phyloP scores from a whole-genome alignment of 495 filamentous ascomycete species.

The Rhizodiscina lignyota region DNA sequence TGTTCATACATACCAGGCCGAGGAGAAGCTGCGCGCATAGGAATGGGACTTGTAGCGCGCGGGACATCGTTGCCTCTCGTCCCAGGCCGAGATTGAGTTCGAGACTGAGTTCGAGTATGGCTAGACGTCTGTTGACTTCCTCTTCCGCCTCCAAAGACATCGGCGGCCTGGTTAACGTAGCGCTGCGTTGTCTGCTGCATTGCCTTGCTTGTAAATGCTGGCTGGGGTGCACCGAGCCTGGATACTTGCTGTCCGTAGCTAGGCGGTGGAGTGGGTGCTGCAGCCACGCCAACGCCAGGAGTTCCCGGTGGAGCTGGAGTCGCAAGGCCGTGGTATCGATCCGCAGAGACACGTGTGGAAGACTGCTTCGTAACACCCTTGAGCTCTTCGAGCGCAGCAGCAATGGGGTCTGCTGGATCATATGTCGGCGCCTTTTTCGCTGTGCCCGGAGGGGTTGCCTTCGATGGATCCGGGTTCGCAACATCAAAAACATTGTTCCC shows the following conservation, averaged over 20 bases:
- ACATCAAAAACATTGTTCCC: constrained; percentile 96
- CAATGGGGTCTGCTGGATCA: constrained; percentile 70
- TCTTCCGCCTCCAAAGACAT: constrained; percentile 2
- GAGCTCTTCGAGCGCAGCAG: constrained; percentile 77
- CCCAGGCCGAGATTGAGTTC: constrained; percentile 4
- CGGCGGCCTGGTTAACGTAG: constrained; percentile 48
- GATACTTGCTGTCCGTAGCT: constrained; percentile 62
- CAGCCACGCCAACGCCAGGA: constrained; percentile 17
- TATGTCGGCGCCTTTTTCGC: constrained; percentile 16
- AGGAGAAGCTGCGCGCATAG: constrained; percentile 22
- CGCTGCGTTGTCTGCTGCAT: constrained; percentile 89
- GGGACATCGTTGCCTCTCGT: constrained; percentile 1
- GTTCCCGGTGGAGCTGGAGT: constrained; percentile 49
- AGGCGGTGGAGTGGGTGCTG: constrained; percentile 62
- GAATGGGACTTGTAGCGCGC: constrained; percentile 18
- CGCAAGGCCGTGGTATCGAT: constrained; percentile 78
- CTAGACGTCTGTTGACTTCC: too few species aligned
- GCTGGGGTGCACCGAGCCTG: constrained; percentile 74
- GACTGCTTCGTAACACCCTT: constrained; percentile 72
- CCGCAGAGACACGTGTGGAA: constrained; percentile 68
- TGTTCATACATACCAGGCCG: constrained; percentile 28
- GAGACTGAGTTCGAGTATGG: constrained; percentile 4
- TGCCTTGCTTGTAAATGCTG: constrained; percentile 75
- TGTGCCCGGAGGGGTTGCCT: constrained; percentile 13
- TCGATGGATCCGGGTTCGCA: constrained; percentile 52